Conservation (phyloP, 306 rosid species). For the Vigna angularis region DNA sequence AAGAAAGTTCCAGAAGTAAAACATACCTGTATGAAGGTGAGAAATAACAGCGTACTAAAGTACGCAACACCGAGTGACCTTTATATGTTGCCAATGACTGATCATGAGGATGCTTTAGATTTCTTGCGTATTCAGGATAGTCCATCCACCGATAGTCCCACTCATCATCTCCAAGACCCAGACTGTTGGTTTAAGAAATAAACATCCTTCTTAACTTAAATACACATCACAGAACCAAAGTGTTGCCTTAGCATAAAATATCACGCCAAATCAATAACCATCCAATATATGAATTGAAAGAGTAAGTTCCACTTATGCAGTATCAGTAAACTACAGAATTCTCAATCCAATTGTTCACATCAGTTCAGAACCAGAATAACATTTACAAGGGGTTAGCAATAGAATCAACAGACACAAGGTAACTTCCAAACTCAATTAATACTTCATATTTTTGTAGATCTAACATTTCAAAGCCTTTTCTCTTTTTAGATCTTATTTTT, state of each 20-base stretch:
- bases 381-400: background rate
- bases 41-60: constrained; percentile 88
- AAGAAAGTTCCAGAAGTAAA: constrained; percentile 24
- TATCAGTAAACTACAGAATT: constrained; percentile 1
- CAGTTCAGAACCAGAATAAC: constrained; percentile 6
- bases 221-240: background rate
- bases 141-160: constrained; percentile 98
- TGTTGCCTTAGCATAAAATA: background rate
- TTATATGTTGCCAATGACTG: constrained; percentile 76
- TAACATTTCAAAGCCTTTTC: background rate
- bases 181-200: constrained; percentile 47
- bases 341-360: background rate
- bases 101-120: constrained; percentile 69
- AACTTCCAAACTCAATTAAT: background rate
- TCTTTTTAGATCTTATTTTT: background rate
- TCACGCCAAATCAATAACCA: constrained; percentile 2
- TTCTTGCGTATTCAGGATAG: constrained; percentile 69
- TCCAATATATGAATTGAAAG: background rate
- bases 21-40: constrained; percentile 81
- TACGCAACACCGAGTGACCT: constrained; percentile 86
- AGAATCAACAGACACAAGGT: background rate
- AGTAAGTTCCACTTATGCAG: background rate
- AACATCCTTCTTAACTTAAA: constrained; percentile 13
- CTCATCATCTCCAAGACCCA: constrained; percentile 54
- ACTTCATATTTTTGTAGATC: too few species aligned